Evolutionary conservation across 2,329 filamentous ascomycete genomes (phyloP), one percentile per base, ranked within the genome.

Genomic region (Neurospora sp.): DNA sequence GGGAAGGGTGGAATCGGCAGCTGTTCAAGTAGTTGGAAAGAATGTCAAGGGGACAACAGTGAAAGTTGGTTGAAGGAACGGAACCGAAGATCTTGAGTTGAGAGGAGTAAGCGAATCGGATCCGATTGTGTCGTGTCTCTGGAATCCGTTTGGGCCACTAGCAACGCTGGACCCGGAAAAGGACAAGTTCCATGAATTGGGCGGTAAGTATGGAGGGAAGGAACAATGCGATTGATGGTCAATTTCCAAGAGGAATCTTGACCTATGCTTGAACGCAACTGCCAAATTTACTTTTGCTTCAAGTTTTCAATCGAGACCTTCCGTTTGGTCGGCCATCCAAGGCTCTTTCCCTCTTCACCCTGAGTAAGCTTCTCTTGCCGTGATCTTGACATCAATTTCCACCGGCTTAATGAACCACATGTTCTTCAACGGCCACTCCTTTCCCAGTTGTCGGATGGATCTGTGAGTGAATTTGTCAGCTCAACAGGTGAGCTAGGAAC

Each of bases 31-130:
- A 10, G 38, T 40, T 6, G 75, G 75, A 1, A 74, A 68, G 71
- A 77, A 77, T 70, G 71, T 76, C 2, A 70, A 33, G 0, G 69
- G 65, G 68, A 37, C 2, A n/a, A 68, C 46, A 3, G 71, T 73
- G 33, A 52, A 8, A 4, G 12, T 66, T n/a, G 65, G 2, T 36
- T 66, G 11, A 52, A 11, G 43, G 6, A n/a, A 1, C 6, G 40
- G 3, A n/a, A 41, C 8, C 17, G 17, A n/a, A n/a, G 40, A 2
- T 41, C 17, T n/a, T n/a, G 40, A 6, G 4, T 40, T 40, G 12
- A 40, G 12, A 40, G 39, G 12, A 40, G 39, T 17, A 15, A 6
- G 38, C 12, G 2, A 15, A 11, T 40, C 38, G 28, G 28, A 28
- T 28, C 28, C 28, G 28, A 28, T 28, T 28, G 28, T 28, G 23